A percentile compares a stretch with the other conserved stretches of the same genome.
Conservation (phyloP, 352 stramenopile species). For the Hyaloperonospora brassicae region DNA sequence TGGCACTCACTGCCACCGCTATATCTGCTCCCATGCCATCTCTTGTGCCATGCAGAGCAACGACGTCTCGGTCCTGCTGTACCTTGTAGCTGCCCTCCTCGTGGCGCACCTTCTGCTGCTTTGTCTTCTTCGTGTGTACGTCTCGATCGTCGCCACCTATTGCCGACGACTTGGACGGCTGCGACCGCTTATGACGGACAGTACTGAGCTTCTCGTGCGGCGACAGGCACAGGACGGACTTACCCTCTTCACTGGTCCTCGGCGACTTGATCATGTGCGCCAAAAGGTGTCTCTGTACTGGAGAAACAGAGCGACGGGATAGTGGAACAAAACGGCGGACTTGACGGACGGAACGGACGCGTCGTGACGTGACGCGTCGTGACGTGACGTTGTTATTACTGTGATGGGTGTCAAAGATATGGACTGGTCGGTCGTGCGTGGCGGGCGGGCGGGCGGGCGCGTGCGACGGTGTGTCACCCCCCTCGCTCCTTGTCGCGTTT, state of each 20-base stretch:
- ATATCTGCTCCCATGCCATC: no score
- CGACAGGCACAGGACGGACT: slow-evolving; percentile 54
- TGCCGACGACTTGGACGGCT: neutral
- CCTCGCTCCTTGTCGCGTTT: slow-evolving; percentile 2
- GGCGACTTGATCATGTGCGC: slow-evolving; percentile 20
- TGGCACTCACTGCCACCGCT: slow-evolving; percentile 38
- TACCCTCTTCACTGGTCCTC: slow-evolving; percentile 36
- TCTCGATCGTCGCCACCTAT: slow-evolving; percentile 11
- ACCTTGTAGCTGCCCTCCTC: slow-evolving; percentile 30
- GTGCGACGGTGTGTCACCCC: neutral
- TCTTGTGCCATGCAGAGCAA: no score
- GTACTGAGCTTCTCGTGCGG: slow-evolving; percentile 58
- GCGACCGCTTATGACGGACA: slow-evolving; percentile 41
- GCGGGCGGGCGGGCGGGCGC: neutral
- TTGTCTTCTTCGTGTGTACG: slow-evolving; percentile 10
- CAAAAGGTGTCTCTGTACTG: neutral
- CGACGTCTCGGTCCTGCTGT: slow-evolving; percentile 36
- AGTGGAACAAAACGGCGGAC: neutral
- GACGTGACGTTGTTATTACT: no score
- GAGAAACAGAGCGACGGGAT: neutral
- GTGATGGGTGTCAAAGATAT: no score
- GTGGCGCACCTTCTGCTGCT: slow-evolving; percentile 23
- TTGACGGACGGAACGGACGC: no score
- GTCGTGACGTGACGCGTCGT: no score
- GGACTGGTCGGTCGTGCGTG: neutral